Conservation (phyloP, 2,329 filamentous ascomycete species). For the Penicillium sp. region DNA sequence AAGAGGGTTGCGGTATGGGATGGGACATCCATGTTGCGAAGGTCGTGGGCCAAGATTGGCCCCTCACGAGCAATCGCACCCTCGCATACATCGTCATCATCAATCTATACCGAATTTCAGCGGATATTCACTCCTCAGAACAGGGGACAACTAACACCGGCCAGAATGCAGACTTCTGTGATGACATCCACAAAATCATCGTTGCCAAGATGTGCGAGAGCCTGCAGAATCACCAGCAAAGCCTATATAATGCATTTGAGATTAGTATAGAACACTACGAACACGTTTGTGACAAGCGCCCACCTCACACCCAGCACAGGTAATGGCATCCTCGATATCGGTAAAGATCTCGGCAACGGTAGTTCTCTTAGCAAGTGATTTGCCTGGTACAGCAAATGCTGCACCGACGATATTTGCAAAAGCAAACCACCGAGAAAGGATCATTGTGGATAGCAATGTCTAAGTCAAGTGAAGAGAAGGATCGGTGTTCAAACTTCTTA, state of each 20-base stretch:
- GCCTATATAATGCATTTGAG: conserved; percentile 18
- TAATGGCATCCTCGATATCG: conserved; percentile 28
- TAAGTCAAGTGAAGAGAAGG: not conserved
- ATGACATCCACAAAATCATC: conserved; percentile 42
- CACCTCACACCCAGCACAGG: conserved; percentile 32
- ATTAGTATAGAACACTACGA: not conserved
- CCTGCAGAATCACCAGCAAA: conserved; percentile 45
- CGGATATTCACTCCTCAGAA: not conserved
- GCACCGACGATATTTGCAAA: conserved; percentile 7
- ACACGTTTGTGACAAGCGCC: not conserved
- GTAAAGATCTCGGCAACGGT: conserved; percentile 23
- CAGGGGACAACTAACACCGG: conserved; percentile 27
- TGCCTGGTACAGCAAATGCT: conserved; percentile 2
- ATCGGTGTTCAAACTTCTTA: not conserved
- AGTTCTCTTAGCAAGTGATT: conserved; percentile 9
- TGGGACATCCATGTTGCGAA: conserved; percentile 51
- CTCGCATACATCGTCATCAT: conserved; percentile 57
- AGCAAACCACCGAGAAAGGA: conserved; percentile 1
- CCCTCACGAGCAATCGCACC: conserved; percentile 54
- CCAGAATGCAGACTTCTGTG: conserved; percentile 36
- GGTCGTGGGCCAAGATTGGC: conserved; percentile 52
- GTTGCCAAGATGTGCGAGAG: conserved; percentile 45
- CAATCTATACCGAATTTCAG: conserved; percentile 30
- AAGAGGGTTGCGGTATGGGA: conserved; percentile 54
- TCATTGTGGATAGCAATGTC: conserved; percentile 1